phyloP scores from a whole-genome alignment of 352 stramenopile species.

The Phytopythium oedochilum region DNA sequence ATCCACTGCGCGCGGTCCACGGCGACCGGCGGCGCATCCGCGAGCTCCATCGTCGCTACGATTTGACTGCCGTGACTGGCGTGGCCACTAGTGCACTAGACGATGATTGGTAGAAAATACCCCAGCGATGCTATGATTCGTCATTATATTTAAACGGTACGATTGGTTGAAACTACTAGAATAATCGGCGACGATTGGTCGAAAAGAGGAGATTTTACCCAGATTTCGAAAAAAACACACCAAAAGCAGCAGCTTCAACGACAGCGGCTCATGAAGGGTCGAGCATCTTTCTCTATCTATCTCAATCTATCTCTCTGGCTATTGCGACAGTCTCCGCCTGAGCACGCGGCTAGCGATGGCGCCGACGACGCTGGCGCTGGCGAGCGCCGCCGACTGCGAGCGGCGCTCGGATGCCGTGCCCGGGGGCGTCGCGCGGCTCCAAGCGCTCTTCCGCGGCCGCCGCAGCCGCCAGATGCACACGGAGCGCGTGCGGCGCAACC shows the following conservation, averaged over 20 bases:
- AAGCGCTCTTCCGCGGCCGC: slow-evolving; percentile 51
- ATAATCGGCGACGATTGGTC: slow-evolving; percentile 9
- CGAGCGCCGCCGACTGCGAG: background rate
- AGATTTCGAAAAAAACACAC: slow-evolving; percentile 9
- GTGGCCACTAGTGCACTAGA: no score
- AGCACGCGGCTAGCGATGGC: no score
- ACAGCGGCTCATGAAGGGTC: background rate
- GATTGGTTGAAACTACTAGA: background rate
- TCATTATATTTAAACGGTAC: background rate
- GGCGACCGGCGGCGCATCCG: no score
- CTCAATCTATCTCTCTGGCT: no score
- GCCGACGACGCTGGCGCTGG: background rate
- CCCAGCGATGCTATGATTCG: no score
- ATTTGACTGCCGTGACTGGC: no score
- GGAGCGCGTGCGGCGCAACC: slow-evolving; percentile 35
- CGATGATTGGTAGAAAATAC: background rate
- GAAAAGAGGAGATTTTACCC: background rate
- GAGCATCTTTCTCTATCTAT: no score
- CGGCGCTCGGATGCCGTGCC: background rate
- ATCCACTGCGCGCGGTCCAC: slow-evolving; percentile 21
- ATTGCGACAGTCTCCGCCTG: no score
- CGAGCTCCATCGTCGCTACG: background rate
- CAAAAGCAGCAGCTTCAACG: background rate
- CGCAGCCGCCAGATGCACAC: slow-evolving; percentile 51
- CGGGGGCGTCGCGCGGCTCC: slow-evolving; percentile 29